Evolutionary conservation across 2,329 filamentous ascomycete species (phyloP).

Genomic region (Aspergillus arachidicola): DNA sequence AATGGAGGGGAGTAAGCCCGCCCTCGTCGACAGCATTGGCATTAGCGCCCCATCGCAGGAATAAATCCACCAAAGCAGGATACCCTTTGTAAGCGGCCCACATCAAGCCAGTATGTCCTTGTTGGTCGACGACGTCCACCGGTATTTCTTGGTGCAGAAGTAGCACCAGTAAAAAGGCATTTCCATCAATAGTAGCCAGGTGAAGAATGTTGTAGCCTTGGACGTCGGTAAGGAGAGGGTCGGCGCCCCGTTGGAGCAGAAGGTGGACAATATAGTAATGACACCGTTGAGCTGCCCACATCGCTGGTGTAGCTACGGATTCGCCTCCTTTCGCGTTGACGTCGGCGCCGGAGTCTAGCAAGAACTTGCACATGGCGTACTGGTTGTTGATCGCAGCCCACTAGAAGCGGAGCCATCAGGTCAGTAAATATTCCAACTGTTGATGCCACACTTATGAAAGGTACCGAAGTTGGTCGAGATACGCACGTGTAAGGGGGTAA

Average conservation of each 20-base stretch:
- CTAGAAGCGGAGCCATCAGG: constrained; percentile 50
- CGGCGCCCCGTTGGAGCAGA: constrained; percentile 85
- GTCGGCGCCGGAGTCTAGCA: constrained; percentile 82
- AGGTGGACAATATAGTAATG: constrained; percentile 97
- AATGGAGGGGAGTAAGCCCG: constrained; percentile 92
- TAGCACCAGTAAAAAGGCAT: constrained; percentile 84
- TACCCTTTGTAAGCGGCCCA: constrained; percentile 99
- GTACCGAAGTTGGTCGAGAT: neutral
- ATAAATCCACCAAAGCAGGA: constrained; percentile 86
- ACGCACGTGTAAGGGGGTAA: constrained; percentile 90
- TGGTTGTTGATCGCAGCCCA: constrained; percentile 99
- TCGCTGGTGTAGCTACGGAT: constrained; percentile 86
- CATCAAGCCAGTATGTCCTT: constrained; percentile 94
- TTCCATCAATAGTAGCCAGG: constrained; percentile 95
- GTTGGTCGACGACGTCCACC: constrained; percentile 85
- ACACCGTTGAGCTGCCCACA: constrained; percentile 96
- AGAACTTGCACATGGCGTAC: constrained; percentile 93
- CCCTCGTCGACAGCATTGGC: constrained; percentile 89
- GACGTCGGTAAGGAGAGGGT: constrained; percentile 86
- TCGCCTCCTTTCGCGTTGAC: constrained; percentile 96
- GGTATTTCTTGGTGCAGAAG: constrained; percentile 94
- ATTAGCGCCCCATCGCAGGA: constrained; percentile 91
- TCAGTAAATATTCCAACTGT: constrained; percentile 7
- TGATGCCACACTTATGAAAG: neutral
- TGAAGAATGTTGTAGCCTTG: constrained; percentile 98